A percentile compares a stretch with the other conserved stretches of the same genome.
Evolutionary conservation across 371 early-diverging fungal genomes (phyloP).

Genomic region (Capillidium heterosporum): DNA sequence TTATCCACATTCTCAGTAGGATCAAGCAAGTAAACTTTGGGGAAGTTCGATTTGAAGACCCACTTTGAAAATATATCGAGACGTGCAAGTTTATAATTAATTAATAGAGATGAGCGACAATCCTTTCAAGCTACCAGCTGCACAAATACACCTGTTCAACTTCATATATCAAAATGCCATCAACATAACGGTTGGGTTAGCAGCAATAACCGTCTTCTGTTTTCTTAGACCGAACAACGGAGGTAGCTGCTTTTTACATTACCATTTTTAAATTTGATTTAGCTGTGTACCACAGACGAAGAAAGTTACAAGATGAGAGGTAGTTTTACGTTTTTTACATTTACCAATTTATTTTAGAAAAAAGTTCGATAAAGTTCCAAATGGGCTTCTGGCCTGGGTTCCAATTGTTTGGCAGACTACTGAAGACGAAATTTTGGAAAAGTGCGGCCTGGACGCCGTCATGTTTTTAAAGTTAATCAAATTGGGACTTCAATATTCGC

Average conservation of each 20-base stretch:
- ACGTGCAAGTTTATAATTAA: no score
- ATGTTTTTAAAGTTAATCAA: conserved; percentile 57
- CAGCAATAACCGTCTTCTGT: background rate
- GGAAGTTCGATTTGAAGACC: no score
- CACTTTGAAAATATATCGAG: no score
- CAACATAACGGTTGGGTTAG: background rate
- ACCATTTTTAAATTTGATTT: background rate
- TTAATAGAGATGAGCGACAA: no score
- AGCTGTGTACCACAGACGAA: background rate
- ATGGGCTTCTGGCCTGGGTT: conserved; percentile 38
- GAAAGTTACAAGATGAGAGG: background rate
- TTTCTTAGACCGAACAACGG: conserved; percentile 3
- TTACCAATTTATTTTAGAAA: background rate
- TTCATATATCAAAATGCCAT: conserved; percentile 1
- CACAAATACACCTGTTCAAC: background rate
- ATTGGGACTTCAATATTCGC: conserved; percentile 15
- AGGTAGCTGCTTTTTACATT: background rate
- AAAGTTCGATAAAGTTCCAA: conserved; percentile 20
- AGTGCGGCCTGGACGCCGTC: conserved; percentile 54
- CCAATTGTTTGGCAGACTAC: conserved; percentile 23
- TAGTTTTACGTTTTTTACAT: background rate
- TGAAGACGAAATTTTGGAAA: conserved; percentile 33
- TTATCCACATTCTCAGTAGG: no score
- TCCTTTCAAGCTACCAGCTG: background rate
- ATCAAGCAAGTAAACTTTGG: no score